Base-by-base conservation (phyloP, 2,329 filamentous ascomycete species). In the Boeremia exigua region DNA sequence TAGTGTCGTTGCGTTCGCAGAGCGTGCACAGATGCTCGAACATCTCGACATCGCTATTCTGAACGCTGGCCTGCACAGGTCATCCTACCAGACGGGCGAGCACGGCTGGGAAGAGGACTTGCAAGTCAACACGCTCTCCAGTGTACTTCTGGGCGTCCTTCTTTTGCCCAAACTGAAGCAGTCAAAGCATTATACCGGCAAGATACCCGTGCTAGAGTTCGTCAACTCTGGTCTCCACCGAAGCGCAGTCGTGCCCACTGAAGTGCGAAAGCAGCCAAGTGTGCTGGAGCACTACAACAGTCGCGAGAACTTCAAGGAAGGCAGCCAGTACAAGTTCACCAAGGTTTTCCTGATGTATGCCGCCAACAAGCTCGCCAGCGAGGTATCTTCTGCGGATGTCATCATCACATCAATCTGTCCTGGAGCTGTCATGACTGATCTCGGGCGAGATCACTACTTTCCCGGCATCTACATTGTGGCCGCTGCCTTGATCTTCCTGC, bases 61-160 rank as follows among this genome's bases (percentile, higher is more conserved):
- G 19, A 79, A 80, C 51, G 77, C 77, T n/a, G 78, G 76, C 4
- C 50, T 72, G 11, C 59, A 65, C 19, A 62, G 64, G 33, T 49
- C 52, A 11, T 48, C 57, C 2, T 77, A 68, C 44, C 48, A 58
- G 6, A 46, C 62, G 25, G 68, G 69, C 1, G 39, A 30, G 14
- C 63, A 75, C 59, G 76, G 75, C 15, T 78, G 72, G 71, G 77
- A 79, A 61, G 66, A 71, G 46, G 81, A 78, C 1, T 59, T 88
- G 10, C 84, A 87, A 66, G 81, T 86, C 60, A 87, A 87, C 63
- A 77, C 80, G 1, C 71, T 88, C 2, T 84, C 83, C 2, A 87
- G 83, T 1, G 76, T 79, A 6, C 74, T 86, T 1, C 71, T 88
- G 6, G 82, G 77, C 0, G 59, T 86, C 2, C 67, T 86, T 2